phyloP scores from a whole-genome alignment of 108 stramenopile species.

The Asterionellopsis glacialis region DNA sequence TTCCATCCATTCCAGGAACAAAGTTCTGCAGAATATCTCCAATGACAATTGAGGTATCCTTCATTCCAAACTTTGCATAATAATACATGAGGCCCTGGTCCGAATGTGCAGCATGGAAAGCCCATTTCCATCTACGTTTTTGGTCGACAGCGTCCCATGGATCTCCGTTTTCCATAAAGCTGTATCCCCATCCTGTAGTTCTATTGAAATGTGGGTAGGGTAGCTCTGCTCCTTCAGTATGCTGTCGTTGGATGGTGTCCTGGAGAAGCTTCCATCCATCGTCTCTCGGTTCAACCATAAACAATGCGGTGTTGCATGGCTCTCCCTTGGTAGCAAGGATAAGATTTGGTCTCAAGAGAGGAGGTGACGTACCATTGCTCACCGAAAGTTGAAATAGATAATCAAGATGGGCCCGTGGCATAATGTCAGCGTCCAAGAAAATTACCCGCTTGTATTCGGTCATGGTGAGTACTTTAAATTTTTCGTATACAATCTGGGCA shows the following conservation, averaged over 20 bases:
- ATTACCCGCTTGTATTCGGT: slow-evolving; percentile 61
- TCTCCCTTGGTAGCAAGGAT: slow-evolving; percentile 30
- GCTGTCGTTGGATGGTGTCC: slow-evolving; percentile 15
- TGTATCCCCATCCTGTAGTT: slow-evolving; percentile 32
- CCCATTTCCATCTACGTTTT: slow-evolving; percentile 23
- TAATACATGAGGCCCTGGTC: slow-evolving; percentile 59
- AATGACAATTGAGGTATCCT: slow-evolving; percentile 16
- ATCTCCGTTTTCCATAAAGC: neutral
- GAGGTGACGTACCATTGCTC: neutral
- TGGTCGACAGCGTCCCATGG: slow-evolving; percentile 11
- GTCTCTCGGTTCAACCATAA: slow-evolving; percentile 43
- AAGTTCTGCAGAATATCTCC: neutral
- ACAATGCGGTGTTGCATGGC: slow-evolving; percentile 42
- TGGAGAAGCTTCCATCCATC: slow-evolving; percentile 21
- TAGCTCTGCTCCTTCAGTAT: slow-evolving; percentile 10
- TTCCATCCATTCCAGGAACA: too few species aligned
- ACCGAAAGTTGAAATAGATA: slow-evolving; percentile 46
- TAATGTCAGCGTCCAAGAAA: slow-evolving; percentile 68
- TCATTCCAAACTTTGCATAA: slow-evolving; percentile 19
- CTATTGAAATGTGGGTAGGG: slow-evolving; percentile 24
- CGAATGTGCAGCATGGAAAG: slow-evolving; percentile 30
- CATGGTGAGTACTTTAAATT: slow-evolving; percentile 47
- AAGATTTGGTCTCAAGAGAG: slow-evolving; percentile 32
- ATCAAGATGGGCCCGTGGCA: slow-evolving; percentile 57
- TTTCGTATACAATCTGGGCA: slow-evolving; percentile 35